Evolutionary conservation across 2,329 filamentous ascomycete genomes (phyloP), one percentile per base, ranked within the genome.

Genomic region (Thermochaetoides dissita): DNA sequence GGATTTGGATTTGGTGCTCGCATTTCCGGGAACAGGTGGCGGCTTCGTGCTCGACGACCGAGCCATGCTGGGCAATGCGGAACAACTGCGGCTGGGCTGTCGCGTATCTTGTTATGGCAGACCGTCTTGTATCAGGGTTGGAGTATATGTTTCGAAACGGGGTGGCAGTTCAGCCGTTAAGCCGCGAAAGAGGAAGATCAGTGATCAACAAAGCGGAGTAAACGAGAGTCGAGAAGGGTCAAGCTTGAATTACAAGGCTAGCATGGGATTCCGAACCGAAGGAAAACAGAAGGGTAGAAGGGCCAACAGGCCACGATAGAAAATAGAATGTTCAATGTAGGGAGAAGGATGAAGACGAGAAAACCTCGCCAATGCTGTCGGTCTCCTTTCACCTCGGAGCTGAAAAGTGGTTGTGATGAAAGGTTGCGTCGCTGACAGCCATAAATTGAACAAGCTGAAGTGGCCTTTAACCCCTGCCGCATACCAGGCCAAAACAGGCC

Each of bases 211-310:
- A 33, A 11, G 46, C 43, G 41, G 45, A 40, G 44, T 55, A 53
- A 66, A 65, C 53, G 63, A 66, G 51, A 60, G 63, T 65, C 54
- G 52, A 50, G 62, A 66, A 64, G 55, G 47, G 52, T 55, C 62
- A 59, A 46, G 43, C 44, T 49, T 55, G 55, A 35, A 65, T 66
- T 65, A 65, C 56, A 64, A 64, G 47, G 56, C 51, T 47, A 54
- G 49, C 54, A 50, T 49, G 35, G 38, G 24, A 43, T 48, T 35
- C 46, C 46, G 52, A 51, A 48, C 17, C 46, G 46, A 53, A 53
- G 50, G 49, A 41, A 49, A 44, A 51, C 46, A 44, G 43, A 39
- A 42, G 43, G 44, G 34, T 24, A 42, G 34, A 44, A 41, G 8
- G 37, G 8, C 17, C 37, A 45, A 39, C 41, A 45, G 39, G 43